Conservation (phyloP, 2,329 filamentous ascomycete species). For the Colletotrichum viniferum region DNA sequence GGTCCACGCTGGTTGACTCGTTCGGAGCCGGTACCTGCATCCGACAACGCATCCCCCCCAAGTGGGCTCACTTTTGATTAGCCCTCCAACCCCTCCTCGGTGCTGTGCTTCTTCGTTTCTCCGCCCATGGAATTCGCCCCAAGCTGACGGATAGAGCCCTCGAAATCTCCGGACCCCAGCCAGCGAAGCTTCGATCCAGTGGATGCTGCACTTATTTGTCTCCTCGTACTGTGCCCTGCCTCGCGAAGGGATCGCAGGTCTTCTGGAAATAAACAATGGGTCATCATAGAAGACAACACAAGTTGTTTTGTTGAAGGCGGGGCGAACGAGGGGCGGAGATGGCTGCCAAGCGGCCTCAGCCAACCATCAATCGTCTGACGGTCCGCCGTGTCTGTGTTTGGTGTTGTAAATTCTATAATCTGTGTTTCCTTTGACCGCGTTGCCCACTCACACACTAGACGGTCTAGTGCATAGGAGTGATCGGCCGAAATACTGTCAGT, state of each 20-base stretch:
- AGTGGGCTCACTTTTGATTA: background rate
- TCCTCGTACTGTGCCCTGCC: background rate
- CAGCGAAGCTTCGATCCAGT: background rate
- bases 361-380: background rate
- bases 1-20: background rate
- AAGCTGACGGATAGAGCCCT: background rate
- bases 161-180: background rate
- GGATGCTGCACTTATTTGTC: background rate
- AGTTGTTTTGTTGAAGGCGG: background rate
- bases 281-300: background rate
- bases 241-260: background rate
- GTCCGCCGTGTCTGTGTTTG: background rate
- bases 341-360: background rate
- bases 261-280: background rate
- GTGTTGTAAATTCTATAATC: background rate
- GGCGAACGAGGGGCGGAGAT: background rate
- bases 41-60: conserved; percentile 2
- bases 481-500: background rate
- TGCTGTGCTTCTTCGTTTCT: background rate
- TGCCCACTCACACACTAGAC: background rate
- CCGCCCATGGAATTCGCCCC: background rate
- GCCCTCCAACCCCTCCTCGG: background rate
- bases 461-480: background rate
- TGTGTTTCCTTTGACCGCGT: background rate
- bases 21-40: conserved; percentile 22